phyloP scores from a whole-genome alignment of 2,329 filamentous ascomycete species.

The Colletotrichum phormii region DNA sequence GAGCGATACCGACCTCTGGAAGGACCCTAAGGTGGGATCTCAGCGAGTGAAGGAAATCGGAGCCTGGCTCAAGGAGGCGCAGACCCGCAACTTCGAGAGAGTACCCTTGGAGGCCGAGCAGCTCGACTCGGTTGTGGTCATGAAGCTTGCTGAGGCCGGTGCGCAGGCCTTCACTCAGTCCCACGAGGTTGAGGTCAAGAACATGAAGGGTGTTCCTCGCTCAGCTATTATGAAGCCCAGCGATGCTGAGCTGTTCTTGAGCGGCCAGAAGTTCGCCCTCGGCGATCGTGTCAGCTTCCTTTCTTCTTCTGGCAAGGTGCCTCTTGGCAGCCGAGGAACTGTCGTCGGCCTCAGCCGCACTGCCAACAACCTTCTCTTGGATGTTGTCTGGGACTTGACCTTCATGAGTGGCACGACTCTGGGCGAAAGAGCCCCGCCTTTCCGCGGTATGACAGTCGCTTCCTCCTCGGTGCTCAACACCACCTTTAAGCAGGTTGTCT shows the following conservation, averaged over 20 bases:
- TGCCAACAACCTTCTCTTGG: constrained; percentile 82
- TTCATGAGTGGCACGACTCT: constrained; percentile 98
- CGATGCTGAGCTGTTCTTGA: constrained; percentile 93
- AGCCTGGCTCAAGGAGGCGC: constrained; percentile 90
- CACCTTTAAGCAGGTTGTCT: constrained; percentile 83
- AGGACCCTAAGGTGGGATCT: constrained; percentile 76
- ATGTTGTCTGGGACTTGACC: constrained; percentile 91
- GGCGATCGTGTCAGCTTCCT: constrained; percentile 95
- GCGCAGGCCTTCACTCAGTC: constrained; percentile 69
- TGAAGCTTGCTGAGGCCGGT: constrained; percentile 80
- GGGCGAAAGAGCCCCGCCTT: constrained; percentile 88
- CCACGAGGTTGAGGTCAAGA: constrained; percentile 70
- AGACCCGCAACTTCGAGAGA: constrained; percentile 91
- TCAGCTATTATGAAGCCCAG: constrained; percentile 91
- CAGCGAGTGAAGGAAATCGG: constrained; percentile 92
- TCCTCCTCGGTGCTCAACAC: constrained; percentile 91
- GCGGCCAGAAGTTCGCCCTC: constrained; percentile 83
- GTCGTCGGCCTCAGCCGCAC: constrained; percentile 96
- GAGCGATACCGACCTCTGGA: constrained; percentile 87
- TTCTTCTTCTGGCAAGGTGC: constrained; percentile 92
- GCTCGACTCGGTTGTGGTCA: constrained; percentile 90
- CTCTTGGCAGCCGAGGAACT: constrained; percentile 90
- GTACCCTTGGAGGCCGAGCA: constrained; percentile 98
- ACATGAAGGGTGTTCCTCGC: constrained; percentile 84
- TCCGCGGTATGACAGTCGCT: constrained; percentile 93